Evolutionary conservation across 2,329 filamentous ascomycete species (phyloP).

Genomic region (Cordyceps javanica): DNA sequence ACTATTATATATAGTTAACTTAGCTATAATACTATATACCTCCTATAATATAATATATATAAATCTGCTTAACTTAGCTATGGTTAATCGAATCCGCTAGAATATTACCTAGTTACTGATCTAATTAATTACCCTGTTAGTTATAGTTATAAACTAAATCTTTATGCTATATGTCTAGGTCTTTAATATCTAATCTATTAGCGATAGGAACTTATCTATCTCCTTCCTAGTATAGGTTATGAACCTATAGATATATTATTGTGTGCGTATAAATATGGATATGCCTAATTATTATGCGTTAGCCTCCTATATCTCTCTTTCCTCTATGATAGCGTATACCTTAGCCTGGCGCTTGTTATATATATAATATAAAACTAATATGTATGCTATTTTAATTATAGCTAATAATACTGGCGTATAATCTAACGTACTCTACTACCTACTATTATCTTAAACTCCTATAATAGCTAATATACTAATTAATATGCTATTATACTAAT

Average conservation of each 20-base stretch:
- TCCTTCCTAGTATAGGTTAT: neutral
- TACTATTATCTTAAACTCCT: neutral
- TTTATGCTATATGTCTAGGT: neutral
- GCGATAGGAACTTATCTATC: neutral
- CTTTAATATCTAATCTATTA: neutral
- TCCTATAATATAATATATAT: neutral
- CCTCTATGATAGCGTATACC: neutral
- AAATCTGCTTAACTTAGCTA: neutral
- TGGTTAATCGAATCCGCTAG: neutral
- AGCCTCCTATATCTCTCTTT: neutral
- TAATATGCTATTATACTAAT: neutral
- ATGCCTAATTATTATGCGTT: neutral
- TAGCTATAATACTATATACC: neutral
- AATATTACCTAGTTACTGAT: neutral
- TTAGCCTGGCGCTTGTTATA: neutral
- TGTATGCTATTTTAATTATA: neutral
- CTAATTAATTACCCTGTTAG: neutral
- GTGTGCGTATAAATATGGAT: neutral
- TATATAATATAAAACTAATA: neutral
- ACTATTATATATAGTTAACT: neutral
- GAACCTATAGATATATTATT: neutral
- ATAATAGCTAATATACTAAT: neutral
- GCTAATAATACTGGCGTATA: neutral
- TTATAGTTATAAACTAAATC: neutral
- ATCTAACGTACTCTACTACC: neutral